Conservation (phyloP, 164 flowering plant species). For the Aristolochia californica region DNA sequence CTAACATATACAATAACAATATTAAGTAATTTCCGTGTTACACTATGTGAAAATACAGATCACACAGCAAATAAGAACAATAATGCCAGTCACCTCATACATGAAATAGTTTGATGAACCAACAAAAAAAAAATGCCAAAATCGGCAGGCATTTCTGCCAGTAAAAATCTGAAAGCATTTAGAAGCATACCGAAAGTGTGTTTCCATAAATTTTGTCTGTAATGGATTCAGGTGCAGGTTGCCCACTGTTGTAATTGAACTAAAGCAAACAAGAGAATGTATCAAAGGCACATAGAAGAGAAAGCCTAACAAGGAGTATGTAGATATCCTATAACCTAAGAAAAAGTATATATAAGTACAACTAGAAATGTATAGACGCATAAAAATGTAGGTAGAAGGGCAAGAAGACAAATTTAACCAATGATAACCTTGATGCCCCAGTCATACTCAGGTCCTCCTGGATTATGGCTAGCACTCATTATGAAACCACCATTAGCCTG, state of each 20-base stretch:
- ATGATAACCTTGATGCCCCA: slow-evolving; percentile 93
- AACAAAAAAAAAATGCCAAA: neutral
- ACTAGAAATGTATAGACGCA: neutral
- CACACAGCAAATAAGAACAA: neutral
- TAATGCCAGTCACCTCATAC: neutral
- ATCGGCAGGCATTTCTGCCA: neutral
- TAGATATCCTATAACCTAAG: slow-evolving; percentile 1
- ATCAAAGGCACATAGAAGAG: neutral
- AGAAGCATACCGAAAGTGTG: slow-evolving; percentile 72
- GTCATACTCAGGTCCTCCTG: slow-evolving; percentile 97
- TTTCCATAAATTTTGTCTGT: slow-evolving; percentile 98
- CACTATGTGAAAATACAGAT: no score
- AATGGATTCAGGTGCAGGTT: slow-evolving; percentile 96
- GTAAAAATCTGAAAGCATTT: neutral
- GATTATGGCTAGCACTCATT: slow-evolving; percentile 99
- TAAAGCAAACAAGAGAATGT: slow-evolving; percentile 10
- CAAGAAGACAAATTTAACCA: neutral
- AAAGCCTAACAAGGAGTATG: no score
- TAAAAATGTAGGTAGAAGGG: neutral
- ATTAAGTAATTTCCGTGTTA: no score
- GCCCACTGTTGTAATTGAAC: slow-evolving; percentile 98
- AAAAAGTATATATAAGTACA: neutral
- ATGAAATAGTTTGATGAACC: neutral
- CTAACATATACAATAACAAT: no score
- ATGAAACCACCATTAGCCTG: slow-evolving; percentile 99